These are phyloP conservation scores for Verticillium nubilum DNA, from an alignment of 2,329 filamentous ascomycete species.

Conservation along the genomic window DNA sequence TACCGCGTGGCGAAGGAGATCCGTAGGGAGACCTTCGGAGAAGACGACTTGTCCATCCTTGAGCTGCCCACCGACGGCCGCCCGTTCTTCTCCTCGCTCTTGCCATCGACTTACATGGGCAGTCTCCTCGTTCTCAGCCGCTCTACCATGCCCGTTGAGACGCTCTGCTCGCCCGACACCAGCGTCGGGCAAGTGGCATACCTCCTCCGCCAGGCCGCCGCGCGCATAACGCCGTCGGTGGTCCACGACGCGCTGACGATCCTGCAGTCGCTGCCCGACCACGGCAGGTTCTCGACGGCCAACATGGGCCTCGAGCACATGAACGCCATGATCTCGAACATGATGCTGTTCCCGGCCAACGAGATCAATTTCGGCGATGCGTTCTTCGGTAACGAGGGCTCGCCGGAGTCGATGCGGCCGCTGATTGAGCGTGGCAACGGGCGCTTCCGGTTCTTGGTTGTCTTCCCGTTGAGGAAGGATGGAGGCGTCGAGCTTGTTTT, in stretches of 20 bases:
- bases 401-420: conserved; percentile 20
- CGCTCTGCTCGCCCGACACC: conserved; percentile 20
- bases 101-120: conserved; percentile 23
- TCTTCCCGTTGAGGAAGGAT: conserved; percentile 21
- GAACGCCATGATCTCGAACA: conserved; percentile 22
- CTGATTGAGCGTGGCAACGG: conserved; percentile 19
- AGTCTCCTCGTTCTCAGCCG: conserved; percentile 21
- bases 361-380: conserved; percentile 21
- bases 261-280: conserved; percentile 18
- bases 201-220: conserved; percentile 17
- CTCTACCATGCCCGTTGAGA: conserved; percentile 15
- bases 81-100: conserved; percentile 20
- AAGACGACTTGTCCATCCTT: conserved; percentile 22
- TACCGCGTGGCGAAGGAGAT: conserved; percentile 23
- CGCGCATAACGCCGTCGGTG: conserved; percentile 17
- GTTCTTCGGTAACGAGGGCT: conserved; percentile 18
- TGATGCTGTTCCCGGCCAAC: conserved; percentile 21
- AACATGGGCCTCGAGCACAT: conserved; percentile 20
- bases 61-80: conserved; percentile 26
- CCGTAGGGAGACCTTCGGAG: conserved; percentile 9
- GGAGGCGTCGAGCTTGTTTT: conserved; percentile 22
- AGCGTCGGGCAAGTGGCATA: conserved; percentile 18
- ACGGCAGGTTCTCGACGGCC: conserved; percentile 12
- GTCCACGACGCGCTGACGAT: conserved; percentile 22
- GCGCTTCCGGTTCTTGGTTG: conserved; percentile 18